Percentiles rank a stretch among this genome's conserved stretches.
Conservation (phyloP, 345 rosid species). For the Linum trigynum region DNA sequence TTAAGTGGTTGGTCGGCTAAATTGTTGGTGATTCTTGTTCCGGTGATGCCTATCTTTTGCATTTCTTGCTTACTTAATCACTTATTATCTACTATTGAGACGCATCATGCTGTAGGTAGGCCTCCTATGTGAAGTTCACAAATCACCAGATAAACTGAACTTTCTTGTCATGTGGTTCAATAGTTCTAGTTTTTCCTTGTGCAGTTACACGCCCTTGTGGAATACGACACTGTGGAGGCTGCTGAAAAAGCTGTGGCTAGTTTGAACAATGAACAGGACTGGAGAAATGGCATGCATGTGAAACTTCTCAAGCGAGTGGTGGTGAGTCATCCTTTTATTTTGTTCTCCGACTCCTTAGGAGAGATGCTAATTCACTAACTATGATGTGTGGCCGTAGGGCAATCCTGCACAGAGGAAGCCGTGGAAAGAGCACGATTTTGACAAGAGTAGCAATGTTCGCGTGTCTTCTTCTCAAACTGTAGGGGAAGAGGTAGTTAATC, state of each 20-base stretch:
- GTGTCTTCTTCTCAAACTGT: conserved; percentile 36
- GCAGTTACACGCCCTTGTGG: conserved; percentile 81
- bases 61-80: background rate
- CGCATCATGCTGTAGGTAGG: too few relatives aligned
- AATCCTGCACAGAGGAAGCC: conserved; percentile 51
- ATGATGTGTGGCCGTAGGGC: conserved; percentile 27
- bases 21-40: background rate
- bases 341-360: background rate
- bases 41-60: background rate
- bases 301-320: conserved; percentile 66
- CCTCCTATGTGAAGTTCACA: too few relatives aligned
- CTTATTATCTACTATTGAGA: too few relatives aligned
- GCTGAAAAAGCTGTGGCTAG: conserved; percentile 83
- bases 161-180: background rate
- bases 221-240: conserved; percentile 70
- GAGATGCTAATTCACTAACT: conserved; percentile 1
- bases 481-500: conserved; percentile 37
- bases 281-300: conserved; percentile 91
- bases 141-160: background rate
- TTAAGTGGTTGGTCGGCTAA: background rate
- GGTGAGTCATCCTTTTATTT: conserved; percentile 29
- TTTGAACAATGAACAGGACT: conserved; percentile 67
- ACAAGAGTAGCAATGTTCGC: conserved; percentile 34
- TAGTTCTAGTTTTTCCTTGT: conserved; percentile 14
- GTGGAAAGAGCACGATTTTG: conserved; percentile 49